Conservation (phyloP, 2,329 filamentous ascomycete species). For the Clarireedia hainanense region DNA sequence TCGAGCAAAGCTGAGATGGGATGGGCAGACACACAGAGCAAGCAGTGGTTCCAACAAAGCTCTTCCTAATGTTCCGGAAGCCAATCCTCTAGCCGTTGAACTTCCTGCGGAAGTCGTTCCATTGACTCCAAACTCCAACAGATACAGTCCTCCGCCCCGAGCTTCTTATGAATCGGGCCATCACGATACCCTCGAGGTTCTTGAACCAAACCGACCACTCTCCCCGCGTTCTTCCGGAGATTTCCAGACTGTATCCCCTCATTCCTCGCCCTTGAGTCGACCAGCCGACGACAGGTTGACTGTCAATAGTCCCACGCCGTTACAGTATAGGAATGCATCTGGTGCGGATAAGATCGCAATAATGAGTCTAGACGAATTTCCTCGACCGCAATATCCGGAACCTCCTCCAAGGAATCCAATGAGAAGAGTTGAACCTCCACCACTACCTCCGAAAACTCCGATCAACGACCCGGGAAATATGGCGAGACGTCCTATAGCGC, state of each 20-base stretch:
- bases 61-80: constrained; percentile 31
- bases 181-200: constrained; percentile 24
- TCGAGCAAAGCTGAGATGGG: constrained; percentile 48
- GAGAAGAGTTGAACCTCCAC: constrained; percentile 50
- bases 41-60: constrained; percentile 11
- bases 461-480: constrained; percentile 43
- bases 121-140: constrained; percentile 10
- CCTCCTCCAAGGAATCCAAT: constrained; percentile 4
- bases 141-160: constrained; percentile 18
- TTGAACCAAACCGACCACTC: constrained; percentile 13
- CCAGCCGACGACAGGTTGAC: constrained; percentile 40
- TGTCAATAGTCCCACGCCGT: constrained; percentile 49
- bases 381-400: constrained; percentile 29
- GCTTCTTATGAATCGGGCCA: constrained; percentile 29
- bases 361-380: constrained; percentile 49
- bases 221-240: constrained; percentile 28
- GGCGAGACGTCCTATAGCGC: constrained; percentile 29
- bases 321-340: constrained; percentile 47
- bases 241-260: constrained; percentile 10
- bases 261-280: constrained; percentile 5
- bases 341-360: constrained; percentile 64
- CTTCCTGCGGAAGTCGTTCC: constrained; percentile 44
- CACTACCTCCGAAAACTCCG: constrained; percentile 70
- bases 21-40: constrained; percentile 10
- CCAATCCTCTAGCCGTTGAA: constrained; percentile 39